These are phyloP conservation scores for Hibiscus trionum DNA, from an alignment of 345 rosid species.

Conservation along the genomic window DNA sequence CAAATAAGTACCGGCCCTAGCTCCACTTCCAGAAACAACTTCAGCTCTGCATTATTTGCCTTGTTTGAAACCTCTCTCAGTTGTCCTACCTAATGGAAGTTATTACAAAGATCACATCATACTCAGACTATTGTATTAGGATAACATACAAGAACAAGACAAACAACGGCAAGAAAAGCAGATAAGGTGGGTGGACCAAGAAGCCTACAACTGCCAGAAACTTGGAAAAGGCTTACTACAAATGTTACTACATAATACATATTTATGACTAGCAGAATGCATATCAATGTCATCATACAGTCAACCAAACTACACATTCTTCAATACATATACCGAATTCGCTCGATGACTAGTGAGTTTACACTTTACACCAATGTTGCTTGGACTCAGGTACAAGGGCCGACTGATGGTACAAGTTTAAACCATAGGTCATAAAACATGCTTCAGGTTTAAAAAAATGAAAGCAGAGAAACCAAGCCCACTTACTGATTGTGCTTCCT, in stretches of 20 bases:
- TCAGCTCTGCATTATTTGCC: constrained; percentile 74
- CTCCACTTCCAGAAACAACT: constrained; percentile 82
- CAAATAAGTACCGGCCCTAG: constrained; percentile 43
- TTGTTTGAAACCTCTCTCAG: constrained; percentile 82
- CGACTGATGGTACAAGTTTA: background rate
- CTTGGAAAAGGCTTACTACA: background rate
- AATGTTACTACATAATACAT: background rate
- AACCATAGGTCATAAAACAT: background rate
- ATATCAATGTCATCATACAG: background rate
- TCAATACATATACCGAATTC: background rate
- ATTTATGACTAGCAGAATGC: background rate
- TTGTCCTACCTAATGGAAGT: constrained; percentile 66
- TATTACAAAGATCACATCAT: background rate
- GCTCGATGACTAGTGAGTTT: background rate
- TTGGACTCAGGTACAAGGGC: background rate
- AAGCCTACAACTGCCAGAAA: background rate
- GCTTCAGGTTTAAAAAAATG: background rate
- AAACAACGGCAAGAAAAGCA: background rate
- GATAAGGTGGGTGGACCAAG: background rate
- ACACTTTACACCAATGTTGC: background rate
- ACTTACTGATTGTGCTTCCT: constrained; percentile 62
- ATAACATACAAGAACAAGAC: constrained; percentile 2
- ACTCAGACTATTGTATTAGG: background rate
- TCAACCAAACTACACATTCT: background rate
- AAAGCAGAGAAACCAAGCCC: background rate